Evolutionary conservation across 352 stramenopile species (phyloP).

Genomic region (Phytophthora ohioensis): DNA sequence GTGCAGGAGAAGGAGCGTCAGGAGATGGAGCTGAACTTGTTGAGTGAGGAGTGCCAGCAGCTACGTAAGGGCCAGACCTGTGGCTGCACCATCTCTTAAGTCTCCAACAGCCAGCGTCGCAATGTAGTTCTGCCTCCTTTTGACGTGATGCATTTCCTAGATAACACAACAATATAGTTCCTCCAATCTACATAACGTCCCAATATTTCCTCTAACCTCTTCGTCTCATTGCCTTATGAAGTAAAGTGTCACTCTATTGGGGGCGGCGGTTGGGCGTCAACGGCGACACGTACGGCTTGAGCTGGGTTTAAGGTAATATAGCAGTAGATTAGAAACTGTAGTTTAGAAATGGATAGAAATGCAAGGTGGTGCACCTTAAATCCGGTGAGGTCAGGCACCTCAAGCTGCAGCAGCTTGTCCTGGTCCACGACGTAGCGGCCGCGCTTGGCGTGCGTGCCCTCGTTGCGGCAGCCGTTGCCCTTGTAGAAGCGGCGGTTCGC

Average conservation of each 20-base stretch:
- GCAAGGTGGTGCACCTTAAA: constrained; percentile 76
- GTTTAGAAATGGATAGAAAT: neutral
- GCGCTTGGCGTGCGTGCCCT: constrained; percentile 92
- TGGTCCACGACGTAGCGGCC: constrained; percentile 93
- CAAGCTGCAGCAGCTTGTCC: constrained; percentile 92
- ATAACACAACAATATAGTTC: constrained; percentile 23
- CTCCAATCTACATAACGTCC: neutral
- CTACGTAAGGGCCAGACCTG: constrained; percentile 77
- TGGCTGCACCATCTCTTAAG: constrained; percentile 76
- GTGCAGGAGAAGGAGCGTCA: constrained; percentile 85
- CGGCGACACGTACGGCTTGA: constrained; percentile 89
- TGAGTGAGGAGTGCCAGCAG: constrained; percentile 83
- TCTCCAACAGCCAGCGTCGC: neutral
- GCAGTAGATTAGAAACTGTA: neutral
- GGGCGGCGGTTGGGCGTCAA: constrained; percentile 69
- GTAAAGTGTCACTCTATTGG: constrained; percentile 35
- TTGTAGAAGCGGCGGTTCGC: constrained; percentile 97
- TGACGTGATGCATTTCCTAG: constrained; percentile 28
- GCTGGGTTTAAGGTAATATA: constrained; percentile 37
- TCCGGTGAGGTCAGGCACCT: constrained; percentile 94
- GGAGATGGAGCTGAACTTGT: constrained; percentile 80
- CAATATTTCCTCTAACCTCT: constrained; percentile 16
- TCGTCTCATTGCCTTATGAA: constrained; percentile 31
- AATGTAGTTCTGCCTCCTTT: constrained; percentile 1
- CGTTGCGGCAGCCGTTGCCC: constrained; percentile 93